Evolutionary conservation across 2,329 filamentous ascomycete genomes (phyloP), one percentile per base, ranked within the genome.

Genomic region (Teratosphaeria zuluensis): DNA sequence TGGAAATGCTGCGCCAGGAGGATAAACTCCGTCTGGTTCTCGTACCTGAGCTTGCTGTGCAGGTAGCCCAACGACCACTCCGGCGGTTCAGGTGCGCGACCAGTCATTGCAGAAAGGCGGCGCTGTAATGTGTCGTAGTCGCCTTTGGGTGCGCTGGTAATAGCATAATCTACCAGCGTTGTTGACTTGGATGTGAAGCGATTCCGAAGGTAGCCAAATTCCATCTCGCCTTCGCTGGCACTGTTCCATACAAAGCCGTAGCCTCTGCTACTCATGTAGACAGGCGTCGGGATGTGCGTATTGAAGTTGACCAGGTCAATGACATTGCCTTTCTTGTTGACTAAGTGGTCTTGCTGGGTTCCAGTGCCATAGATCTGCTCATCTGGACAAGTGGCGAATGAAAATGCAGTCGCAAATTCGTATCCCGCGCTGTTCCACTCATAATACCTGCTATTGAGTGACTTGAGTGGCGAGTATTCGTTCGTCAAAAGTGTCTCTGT

Each of bases 401-500:
- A 72, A 59, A 73, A 74, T 5, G 70, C 68, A 8, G 72, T 69
- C 0, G 61, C 62, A 54, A 75, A 75, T 46, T 74, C 72, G 30
- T 70, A 70, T 2, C 72, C 70, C 0, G 68, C 65, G 2, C 69
- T 69, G 16, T 63, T 67, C 70, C 71, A 74, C 0, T 63, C 66
- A 58, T 74, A 74, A 54, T 72, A 73, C 7, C 73, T 63, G 0
- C 73, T 68, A 35, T 73, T 72, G 11, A 73, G 59, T 0, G 71
- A 70, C 33, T 74, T 73, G 28, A 73, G 42, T 33, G 70, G 65
- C 24, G 65, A 59, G 57, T 68, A 70, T 56, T 74, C 72, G 57
- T 73, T 72, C 0, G 68, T 72, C n/a, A 74, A 66, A 1, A 75
- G 63, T 1, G 70, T 70, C 57, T 74, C 68, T 2, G 69, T 65